Evolutionary conservation across 139 green algal species (phyloP), one percentile per base, ranked within the genome.

Genomic region (Desmodesmus armatus): DNA sequence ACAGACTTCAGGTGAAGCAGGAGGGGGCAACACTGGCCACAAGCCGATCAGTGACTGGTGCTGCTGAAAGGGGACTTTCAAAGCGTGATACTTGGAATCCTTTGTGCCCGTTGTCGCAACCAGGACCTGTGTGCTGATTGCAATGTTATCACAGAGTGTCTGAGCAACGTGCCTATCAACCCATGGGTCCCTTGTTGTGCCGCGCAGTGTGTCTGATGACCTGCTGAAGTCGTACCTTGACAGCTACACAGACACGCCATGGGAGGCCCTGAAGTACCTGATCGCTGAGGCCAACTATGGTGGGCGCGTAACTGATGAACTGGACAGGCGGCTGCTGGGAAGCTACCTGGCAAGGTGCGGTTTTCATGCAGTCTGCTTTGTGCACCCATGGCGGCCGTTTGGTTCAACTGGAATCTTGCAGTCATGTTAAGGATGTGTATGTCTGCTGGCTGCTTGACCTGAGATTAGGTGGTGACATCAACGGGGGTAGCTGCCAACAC

Each of bases 181-280:
- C n/a, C n/a, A n/a, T n/a, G n/a, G n/a, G n/a, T n/a, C n/a, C n/a
- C n/a, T n/a, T n/a, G n/a, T n/a, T n/a, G n/a, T n/a, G n/a, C n/a
- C n/a, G n/a, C n/a, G 65, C 80, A 86, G 80, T 62, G 93, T 96
- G n/a, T 94, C 88, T 19, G 93, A 96, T 79, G 93, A 97, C 86
- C 74, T 97, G 75, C 89, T 98, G 44, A 96, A 96, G 89, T 87
- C 72, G 23, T 98, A 97, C 90, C 87, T 98, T 74, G 95, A 98
- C 90, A 90, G 82, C 33, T 96, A 98, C 73, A 92, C 65, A 44
- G 80, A 93, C 39, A 96, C 92, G 37, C 94, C 94, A 0, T 97
- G 92, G 91, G 92, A 96, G 76, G 94, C 94, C 25, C 90, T 98
- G 55, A 96, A 95, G 87, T 97, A 97, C 86, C 92, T 97, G 58